Conservation (phyloP, 2,329 filamentous ascomycete genomes). For the Fusarium veterinarium region DNA sequence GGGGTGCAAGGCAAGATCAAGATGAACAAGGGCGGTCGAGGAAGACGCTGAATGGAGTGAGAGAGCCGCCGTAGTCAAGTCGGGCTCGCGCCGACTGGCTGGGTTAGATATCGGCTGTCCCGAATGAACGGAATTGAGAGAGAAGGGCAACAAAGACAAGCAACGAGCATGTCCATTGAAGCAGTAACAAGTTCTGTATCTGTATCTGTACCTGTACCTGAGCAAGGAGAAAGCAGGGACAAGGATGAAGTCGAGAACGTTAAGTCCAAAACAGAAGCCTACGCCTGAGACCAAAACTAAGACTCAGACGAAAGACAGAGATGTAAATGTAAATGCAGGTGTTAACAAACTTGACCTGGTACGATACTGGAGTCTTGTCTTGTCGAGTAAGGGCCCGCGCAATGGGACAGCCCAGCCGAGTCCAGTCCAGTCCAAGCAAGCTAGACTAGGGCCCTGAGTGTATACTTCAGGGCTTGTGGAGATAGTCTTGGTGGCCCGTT, state of each 20-base stretch:
- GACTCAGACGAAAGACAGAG: constrained; percentile 14
- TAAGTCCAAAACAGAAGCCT: constrained; percentile 10
- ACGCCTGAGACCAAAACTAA: constrained; percentile 8
- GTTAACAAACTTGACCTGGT: constrained; percentile 21
- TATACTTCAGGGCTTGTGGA: constrained; percentile 40
- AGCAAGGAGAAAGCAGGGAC: constrained; percentile 26
- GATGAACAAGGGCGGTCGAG: constrained; percentile 33
- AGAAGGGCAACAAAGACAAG: constrained; percentile 35
- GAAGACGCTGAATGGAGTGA: constrained; percentile 31
- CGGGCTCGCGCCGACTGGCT: constrained; percentile 44
- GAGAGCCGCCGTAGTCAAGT: constrained; percentile 33
- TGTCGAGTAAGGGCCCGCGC: constrained; percentile 21
- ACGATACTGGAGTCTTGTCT: constrained; percentile 26
- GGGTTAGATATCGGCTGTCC: constrained; percentile 34
- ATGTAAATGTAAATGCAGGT: constrained; percentile 17
- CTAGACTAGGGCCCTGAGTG: constrained; percentile 33
- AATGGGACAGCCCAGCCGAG: constrained; percentile 23
- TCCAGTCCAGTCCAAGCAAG: constrained; percentile 15
- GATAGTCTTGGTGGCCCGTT: constrained; percentile 35
- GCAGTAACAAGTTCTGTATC: constrained; percentile 27
- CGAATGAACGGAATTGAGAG: constrained; percentile 44
- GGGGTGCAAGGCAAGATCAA: constrained; percentile 37
- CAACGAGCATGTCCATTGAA: constrained; percentile 18
- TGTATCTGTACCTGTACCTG: constrained; percentile 26
- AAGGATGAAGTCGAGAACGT: constrained; percentile 19